These are phyloP conservation scores for Rutidosis leptorrhynchoides DNA, from an alignment of 129 eudicot species.

Conservation along the genomic window DNA sequence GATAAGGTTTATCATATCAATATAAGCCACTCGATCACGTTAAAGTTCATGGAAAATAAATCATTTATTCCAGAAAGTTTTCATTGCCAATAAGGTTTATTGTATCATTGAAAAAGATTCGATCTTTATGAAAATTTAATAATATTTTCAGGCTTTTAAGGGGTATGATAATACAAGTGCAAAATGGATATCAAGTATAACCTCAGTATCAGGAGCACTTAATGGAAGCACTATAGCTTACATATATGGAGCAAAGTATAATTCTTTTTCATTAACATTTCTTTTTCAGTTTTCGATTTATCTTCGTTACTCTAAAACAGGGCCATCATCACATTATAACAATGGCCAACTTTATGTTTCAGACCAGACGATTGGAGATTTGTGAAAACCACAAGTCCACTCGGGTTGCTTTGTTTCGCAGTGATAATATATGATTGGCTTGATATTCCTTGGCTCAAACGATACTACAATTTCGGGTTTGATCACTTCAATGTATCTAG, in stretches of 20 bases:
- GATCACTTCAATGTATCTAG: slow-evolving; percentile 80
- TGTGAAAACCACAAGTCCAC: slow-evolving; percentile 50
- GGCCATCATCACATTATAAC: slow-evolving; percentile 17
- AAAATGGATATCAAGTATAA: slow-evolving; percentile 71
- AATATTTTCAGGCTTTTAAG: slow-evolving; percentile 52
- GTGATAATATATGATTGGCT: slow-evolving; percentile 72
- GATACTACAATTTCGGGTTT: slow-evolving; percentile 69
- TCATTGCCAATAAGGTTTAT: too few relatives aligned
- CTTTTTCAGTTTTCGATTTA: neutral
- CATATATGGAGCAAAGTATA: slow-evolving; percentile 76
- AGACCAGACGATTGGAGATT: slow-evolving; percentile 71
- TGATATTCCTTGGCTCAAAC: slow-evolving; percentile 60
- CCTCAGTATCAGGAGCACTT: slow-evolving; percentile 76
- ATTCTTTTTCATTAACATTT: neutral
- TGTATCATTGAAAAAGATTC: neutral
- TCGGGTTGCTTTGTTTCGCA: slow-evolving; percentile 49
- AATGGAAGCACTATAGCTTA: slow-evolving; percentile 78
- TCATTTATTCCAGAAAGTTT: neutral
- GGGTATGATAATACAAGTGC: slow-evolving; percentile 59
- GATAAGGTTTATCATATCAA: slow-evolving; percentile 48
- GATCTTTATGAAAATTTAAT: neutral
- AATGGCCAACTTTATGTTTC: slow-evolving; percentile 13
- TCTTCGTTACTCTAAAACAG: neutral
- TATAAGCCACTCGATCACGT: neutral
- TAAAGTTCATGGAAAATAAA: neutral